Base-by-base conservation (phyloP, 257 asterid genomes). In the Linaria vulgaris region DNA sequence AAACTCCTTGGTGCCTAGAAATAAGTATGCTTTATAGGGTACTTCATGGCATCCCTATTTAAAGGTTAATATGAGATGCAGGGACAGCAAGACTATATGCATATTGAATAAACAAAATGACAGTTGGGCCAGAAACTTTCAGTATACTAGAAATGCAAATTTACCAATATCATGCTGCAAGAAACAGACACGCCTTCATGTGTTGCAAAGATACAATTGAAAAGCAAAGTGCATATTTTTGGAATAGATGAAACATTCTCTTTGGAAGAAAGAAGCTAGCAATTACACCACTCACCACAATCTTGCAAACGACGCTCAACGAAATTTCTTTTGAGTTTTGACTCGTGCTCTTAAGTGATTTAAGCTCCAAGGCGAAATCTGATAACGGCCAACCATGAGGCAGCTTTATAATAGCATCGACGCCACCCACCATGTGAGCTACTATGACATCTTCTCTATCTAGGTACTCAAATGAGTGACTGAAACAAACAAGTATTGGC, bases 371-470 rank as follows among this genome's bases (percentile, higher is more conserved):
- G n/a, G 80, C 72, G 47, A 69, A 66, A 68, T 77, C 75, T 53
- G 76, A 77, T 16, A 85, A 45, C n/a, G 98, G 98, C 98, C 98
- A 92, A 59, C 95, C 94, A 61, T 80, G 96, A 79, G 94, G 79
- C 56, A 83, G 72, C 74, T 83, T 89, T 66, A 92, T 73, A 77
- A 83, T 79, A 74, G 95, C 97, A 76, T 89, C 97, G 58, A 88
- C 63, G 50, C 88, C 96, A 20, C 95, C 95, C 38, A 78, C 78
- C 80, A 88, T 58, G 72, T 83, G 97, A 72, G 91, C 98, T 68
- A 86, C 74, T 69, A 92, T 69, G 8, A 59, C 77, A 73, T 82
- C 91, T 44, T 89, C 97, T 79, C 79, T 79, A 55, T 83, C 95
- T 63, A 83, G 62, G 78, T 92, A 88, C 75, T 89, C 94, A 68